Evolutionary conservation across 23 red algal genomes (phyloP), one percentile per base, ranked within the genome.

Genomic region (Chondrus crispus): DNA sequence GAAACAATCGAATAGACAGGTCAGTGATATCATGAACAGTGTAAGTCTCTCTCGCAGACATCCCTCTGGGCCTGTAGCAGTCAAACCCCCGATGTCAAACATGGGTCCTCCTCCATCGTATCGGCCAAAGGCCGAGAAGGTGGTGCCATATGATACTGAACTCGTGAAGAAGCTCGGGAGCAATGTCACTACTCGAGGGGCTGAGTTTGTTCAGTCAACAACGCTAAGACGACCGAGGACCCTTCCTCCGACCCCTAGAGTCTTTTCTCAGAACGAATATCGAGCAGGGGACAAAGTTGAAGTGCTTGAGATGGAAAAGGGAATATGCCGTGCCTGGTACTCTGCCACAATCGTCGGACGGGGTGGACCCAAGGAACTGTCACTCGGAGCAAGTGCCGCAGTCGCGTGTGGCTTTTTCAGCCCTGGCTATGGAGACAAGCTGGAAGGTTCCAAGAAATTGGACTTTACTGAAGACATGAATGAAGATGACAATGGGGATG

Each of bases 261-360:
- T 94, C 19, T 53, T 36, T 9, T 36, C 70, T 28, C 92, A 94
- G 83, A 30, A 62, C 5, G 92, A 87, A 39, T 94, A 94, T 37
- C 38, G 18, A 13, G 40, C 68, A 47, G 92, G 92, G 26, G 92
- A 94, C 36, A 29, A 57, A 3, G 75, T 94, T 22, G 92, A 94
- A 62, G 92, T 94, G 69, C 69, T 94, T 33, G 92, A 94, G 41
- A 70, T 36, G 16, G 62, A 55, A 29, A 57, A 82, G 52, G 82
- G 92, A 41, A 79, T 74, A 32, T 87, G 81, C 29, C 80, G 92
- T 18, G 49, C 92, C 6, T 94, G 92, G 92, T 81, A 73, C 42
- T 87, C 92, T 14, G 92, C 83, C 2, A 51, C 73, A n/a, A 52
- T 94, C 1, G 45, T 86, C 5, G 74, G 40, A 5, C 20, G 82